Conservation (phyloP, 2,329 filamentous ascomycete species). For the Pyrenophora seminiperda region DNA sequence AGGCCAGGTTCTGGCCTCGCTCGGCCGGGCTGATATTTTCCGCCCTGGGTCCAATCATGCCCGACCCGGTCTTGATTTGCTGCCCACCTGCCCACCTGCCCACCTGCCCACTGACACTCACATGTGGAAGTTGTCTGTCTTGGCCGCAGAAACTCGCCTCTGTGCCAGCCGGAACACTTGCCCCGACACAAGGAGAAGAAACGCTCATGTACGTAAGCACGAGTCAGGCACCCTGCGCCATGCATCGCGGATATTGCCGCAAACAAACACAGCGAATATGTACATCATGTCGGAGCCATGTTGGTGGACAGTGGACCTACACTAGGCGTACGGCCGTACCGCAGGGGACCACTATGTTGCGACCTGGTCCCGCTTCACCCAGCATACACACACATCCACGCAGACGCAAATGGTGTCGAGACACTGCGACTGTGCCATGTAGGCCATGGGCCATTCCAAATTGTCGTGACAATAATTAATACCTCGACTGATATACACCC, state of each 20-base stretch:
- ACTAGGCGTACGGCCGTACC: too few relatives aligned
- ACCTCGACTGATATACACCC: conserved; percentile 13
- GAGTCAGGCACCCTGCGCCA: conserved; percentile 27
- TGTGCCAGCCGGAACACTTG: conserved; percentile 10
- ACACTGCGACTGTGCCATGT: not conserved
- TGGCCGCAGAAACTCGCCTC: conserved; percentile 12
- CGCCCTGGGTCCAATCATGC: conserved; percentile 25
- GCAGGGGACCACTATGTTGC: too few relatives aligned
- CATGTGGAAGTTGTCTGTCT: conserved; percentile 6
- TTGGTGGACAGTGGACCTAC: not conserved
- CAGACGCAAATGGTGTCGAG: conserved; percentile 9
- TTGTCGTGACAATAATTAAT: conserved; percentile 12
- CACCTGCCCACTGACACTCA: not conserved
- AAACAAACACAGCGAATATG: conserved; percentile 16
- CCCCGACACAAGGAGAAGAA: conserved; percentile 24
- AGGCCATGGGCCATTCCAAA: conserved; percentile 15
- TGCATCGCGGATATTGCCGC: conserved; percentile 29
- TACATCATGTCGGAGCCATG: conserved; percentile 1
- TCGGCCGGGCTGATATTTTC: conserved; percentile 34
- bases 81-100: too few relatives aligned
- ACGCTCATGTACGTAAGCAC: conserved; percentile 34
- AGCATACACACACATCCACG: conserved; percentile 5
- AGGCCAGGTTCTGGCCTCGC: conserved; percentile 23
- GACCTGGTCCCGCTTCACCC: not conserved
- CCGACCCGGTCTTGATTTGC: not conserved